phyloP scores from a whole-genome alignment of 331 rosid species.

The Rhamnella rubrinervis region DNA sequence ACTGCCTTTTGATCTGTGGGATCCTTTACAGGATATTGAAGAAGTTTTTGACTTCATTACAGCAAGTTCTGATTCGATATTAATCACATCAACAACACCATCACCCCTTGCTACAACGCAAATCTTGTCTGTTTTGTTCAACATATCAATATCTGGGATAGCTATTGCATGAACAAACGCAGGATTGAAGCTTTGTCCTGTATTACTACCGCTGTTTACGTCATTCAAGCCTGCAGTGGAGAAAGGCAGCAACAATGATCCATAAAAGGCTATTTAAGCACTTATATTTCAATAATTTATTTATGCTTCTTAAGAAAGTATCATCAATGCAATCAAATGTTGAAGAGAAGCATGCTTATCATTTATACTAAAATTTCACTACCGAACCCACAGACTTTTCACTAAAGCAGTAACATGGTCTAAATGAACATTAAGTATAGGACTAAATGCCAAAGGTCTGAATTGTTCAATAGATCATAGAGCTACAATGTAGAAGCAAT shows the following conservation, averaged over 20 bases:
- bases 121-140: constrained; percentile 60
- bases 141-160: constrained; percentile 84
- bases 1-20: constrained; percentile 53
- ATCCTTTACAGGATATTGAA: constrained; percentile 48
- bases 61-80: constrained; percentile 61
- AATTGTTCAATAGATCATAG: too few species aligned
- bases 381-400: too few species aligned
- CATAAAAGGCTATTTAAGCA: neutral
- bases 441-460: too few species aligned
- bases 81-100: constrained; percentile 65
- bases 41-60: constrained; percentile 49
- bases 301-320: neutral
- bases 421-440: too few species aligned
- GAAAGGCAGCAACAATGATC: constrained; percentile 12
- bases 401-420: too few species aligned
- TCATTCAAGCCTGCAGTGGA: constrained; percentile 55
- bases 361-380: too few species aligned
- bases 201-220: constrained; percentile 29
- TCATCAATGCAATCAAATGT: neutral
- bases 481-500: too few species aligned
- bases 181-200: constrained; percentile 79
- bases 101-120: constrained; percentile 91
- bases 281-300: neutral
- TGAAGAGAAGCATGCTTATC: too few species aligned
- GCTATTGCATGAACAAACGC: constrained; percentile 83